Conservation (phyloP, 495 filamentous ascomycete species). For the Penicillium robsamsonii region DNA sequence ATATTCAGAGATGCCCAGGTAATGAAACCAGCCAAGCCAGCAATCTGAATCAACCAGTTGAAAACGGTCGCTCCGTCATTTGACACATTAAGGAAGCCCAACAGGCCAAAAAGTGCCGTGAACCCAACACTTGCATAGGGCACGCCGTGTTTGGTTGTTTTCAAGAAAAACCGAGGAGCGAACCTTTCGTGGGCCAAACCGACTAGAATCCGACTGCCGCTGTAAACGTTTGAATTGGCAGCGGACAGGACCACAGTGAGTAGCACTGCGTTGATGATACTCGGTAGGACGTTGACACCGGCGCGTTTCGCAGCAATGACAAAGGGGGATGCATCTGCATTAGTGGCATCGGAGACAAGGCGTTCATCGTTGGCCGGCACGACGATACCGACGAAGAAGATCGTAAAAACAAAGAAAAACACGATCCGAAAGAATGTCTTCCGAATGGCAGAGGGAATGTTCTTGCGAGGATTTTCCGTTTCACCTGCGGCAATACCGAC, state of each 20-base stretch:
- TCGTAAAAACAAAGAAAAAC: slow-evolving; percentile 64
- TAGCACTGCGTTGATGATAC: slow-evolving; percentile 73
- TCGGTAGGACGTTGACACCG: slow-evolving; percentile 60
- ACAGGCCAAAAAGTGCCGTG: slow-evolving; percentile 43
- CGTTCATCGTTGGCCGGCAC: slow-evolving; percentile 48
- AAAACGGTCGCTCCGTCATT: slow-evolving; percentile 48
- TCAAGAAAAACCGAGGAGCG: slow-evolving; percentile 51
- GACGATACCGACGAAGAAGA: slow-evolving; percentile 68
- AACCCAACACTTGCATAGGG: slow-evolving; percentile 43
- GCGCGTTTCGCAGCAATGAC: slow-evolving; percentile 60
- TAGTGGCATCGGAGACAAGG: slow-evolving; percentile 39
- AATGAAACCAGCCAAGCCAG: slow-evolving; percentile 57
- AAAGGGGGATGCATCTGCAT: slow-evolving; percentile 54
- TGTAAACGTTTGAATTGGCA: slow-evolving; percentile 77
- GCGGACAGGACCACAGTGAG: slow-evolving; percentile 64
- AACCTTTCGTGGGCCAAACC: slow-evolving; percentile 56
- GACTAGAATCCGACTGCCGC: slow-evolving; percentile 59
- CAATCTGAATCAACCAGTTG: slow-evolving; percentile 54
- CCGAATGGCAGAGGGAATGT: slow-evolving; percentile 63
- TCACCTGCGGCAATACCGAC: slow-evolving; percentile 68
- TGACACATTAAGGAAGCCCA: slow-evolving; percentile 44
- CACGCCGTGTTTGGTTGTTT: slow-evolving; percentile 41
- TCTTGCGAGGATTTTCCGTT: slow-evolving; percentile 62
- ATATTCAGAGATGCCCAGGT: slow-evolving; percentile 56
- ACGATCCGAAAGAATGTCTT: slow-evolving; percentile 71